Conservation (phyloP, 768 basidiomycete species). For the Hysterangium stoloniferum region DNA sequence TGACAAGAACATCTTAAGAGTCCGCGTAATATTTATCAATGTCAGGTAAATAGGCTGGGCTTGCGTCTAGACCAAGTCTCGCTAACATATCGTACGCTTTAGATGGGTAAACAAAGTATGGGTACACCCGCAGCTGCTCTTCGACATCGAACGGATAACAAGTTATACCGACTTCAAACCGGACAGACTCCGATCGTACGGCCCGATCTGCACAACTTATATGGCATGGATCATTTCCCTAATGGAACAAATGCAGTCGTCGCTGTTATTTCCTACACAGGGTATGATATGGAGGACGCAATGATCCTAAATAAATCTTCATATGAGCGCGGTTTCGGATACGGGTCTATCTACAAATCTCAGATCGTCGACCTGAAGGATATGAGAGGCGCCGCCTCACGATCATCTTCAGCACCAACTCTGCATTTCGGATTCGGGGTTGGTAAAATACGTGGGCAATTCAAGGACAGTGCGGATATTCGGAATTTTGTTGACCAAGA, state of each 20-base stretch:
- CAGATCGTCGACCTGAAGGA: conserved; percentile 87
- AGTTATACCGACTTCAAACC: conserved; percentile 91
- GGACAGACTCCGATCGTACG: conserved; percentile 95
- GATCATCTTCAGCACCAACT: conserved; percentile 45
- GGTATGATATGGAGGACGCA: conserved; percentile 99
- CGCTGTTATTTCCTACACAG: conserved; percentile 99
- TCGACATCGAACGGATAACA: conserved; percentile 93
- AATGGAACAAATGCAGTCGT: conserved; percentile 98
- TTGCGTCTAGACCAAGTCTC: not conserved
- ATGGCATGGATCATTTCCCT: conserved; percentile 98
- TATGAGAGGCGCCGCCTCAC: conserved; percentile 52
- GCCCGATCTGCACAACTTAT: conserved; percentile 83
- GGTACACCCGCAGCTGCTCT: conserved; percentile 93
- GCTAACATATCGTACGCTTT: conserved; percentile 9
- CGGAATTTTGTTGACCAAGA: conserved; percentile 63
- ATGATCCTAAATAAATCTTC: conserved; percentile 99
- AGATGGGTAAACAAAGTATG: conserved; percentile 99
- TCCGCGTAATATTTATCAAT: conserved; percentile 89
- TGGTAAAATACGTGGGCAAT: not conserved
- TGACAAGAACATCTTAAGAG: conserved; percentile 39
- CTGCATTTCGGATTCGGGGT: conserved; percentile 87
- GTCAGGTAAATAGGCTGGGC: conserved; percentile 50
- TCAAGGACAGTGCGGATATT: conserved; percentile 43
- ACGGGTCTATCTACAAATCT: conserved; percentile 95
- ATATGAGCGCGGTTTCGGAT: conserved; percentile 95